A percentile compares a stretch with the other conserved stretches of the same genome.
Conservation (phyloP, 352 stramenopile species). For the Ophiocytium majus region DNA sequence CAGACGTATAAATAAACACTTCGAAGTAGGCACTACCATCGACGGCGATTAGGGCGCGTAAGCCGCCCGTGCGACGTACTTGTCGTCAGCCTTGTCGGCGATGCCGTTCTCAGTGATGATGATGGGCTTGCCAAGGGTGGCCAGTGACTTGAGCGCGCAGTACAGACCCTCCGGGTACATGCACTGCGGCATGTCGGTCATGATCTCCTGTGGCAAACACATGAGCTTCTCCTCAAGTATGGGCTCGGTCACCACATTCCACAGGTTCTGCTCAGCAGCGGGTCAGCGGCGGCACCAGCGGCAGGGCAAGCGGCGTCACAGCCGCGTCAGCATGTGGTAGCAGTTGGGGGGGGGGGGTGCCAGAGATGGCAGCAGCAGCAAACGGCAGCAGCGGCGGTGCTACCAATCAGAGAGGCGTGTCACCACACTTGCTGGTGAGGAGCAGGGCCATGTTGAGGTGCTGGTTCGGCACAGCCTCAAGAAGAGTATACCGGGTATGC, state of each 20-base stretch:
- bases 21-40: too few species aligned
- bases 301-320: not conserved
- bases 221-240: slow-evolving; percentile 42
- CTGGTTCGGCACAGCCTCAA: not conserved
- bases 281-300: not conserved
- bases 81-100: slow-evolving; percentile 59
- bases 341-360: too few species aligned
- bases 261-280: slow-evolving; percentile 26
- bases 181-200: slow-evolving; percentile 54
- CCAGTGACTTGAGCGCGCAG: slow-evolving; percentile 39
- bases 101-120: slow-evolving; percentile 74
- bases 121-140: slow-evolving; percentile 59
- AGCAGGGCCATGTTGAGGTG: too few species aligned
- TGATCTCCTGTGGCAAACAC: slow-evolving; percentile 32
- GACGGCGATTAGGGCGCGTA: too few species aligned
- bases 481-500: not conserved
- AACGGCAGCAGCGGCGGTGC: too few species aligned
- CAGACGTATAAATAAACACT: too few species aligned
- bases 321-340: not conserved
- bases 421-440: too few species aligned
- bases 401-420: too few species aligned
- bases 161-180: slow-evolving; percentile 54
- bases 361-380: too few species aligned
- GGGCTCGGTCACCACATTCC: slow-evolving; percentile 55
- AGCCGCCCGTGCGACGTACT: too few species aligned